Conservation (phyloP, 2,329 filamentous ascomycete genomes). For the Blumeria hordei region DNA sequence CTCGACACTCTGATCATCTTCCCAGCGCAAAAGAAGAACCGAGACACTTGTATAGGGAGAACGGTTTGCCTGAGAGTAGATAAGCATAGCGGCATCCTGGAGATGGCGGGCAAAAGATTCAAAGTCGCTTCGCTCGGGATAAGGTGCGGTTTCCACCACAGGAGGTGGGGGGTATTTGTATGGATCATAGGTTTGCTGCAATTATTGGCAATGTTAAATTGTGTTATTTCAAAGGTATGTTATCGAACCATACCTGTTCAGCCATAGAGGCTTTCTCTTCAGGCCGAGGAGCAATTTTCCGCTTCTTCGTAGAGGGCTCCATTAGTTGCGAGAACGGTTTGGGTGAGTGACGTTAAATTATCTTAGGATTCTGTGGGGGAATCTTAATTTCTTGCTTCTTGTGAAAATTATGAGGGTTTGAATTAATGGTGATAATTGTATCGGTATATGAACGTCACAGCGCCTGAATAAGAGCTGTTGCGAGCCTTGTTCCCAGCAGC, state of each 20-base stretch:
- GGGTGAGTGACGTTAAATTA: too few species aligned
- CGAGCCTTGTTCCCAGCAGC: too few species aligned
- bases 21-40: conserved; percentile 36
- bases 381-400: too few species aligned
- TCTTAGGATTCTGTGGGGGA: too few species aligned
- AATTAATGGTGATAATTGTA: too few species aligned
- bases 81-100: conserved; percentile 43
- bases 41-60: conserved; percentile 32
- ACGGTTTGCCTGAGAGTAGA: conserved; percentile 36
- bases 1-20: conserved; percentile 30
- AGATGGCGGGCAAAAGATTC: conserved; percentile 42
- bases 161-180: conserved; percentile 12
- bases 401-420: too few species aligned
- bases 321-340: conserved; percentile 3
- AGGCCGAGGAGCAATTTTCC: conserved; percentile 16
- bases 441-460: too few species aligned
- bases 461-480: too few species aligned
- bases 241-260: conserved; percentile 11
- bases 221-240: background rate
- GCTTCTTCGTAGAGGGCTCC: conserved; percentile 16
- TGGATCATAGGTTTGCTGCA: conserved; percentile 12
- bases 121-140: conserved; percentile 24
- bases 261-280: conserved; percentile 12
- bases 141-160: conserved; percentile 13
- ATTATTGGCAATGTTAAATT: conserved; percentile 3